Evolutionary conservation across 805 yeast species (phyloP).

Genomic region (Diddensiella caesifluorescens): DNA sequence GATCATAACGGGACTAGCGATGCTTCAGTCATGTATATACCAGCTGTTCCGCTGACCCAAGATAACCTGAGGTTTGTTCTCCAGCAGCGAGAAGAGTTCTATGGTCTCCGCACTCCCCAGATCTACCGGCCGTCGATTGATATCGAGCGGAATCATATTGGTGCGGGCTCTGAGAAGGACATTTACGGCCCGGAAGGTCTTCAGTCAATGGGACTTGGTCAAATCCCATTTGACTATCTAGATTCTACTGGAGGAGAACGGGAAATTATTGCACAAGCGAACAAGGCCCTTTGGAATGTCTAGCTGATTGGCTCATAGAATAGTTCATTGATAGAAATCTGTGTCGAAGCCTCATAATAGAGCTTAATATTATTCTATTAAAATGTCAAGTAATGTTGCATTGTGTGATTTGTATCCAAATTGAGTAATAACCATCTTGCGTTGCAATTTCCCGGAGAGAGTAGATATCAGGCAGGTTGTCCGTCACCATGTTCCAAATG

Average conservation of each 20-base stretch:
- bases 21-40: constrained; percentile 39
- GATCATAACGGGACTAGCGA: constrained; percentile 33
- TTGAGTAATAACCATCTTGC: no score
- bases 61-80: constrained; percentile 19
- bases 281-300: constrained; percentile 2
- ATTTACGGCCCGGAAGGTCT: constrained; percentile 6
- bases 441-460: no score
- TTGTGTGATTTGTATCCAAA: no score
- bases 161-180: constrained; percentile 9
- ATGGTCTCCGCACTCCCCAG: constrained; percentile 20
- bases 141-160: constrained; percentile 13
- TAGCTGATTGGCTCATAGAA: no score
- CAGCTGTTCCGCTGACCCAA: constrained; percentile 33
- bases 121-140: constrained; percentile 18
- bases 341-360: no score
- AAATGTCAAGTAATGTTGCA: no score
- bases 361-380: no score
- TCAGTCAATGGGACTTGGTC: constrained; percentile 14
- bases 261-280: constrained; percentile 10
- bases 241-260: constrained; percentile 11
- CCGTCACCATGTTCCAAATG: no score
- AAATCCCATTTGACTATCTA: constrained; percentile 4
- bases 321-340: no score
- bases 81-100: constrained; percentile 24
- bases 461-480: no score